These are phyloP conservation scores for Rhododendron ovatum DNA, from an alignment of 148 eudicot genomes.

Conservation along the genomic window DNA sequence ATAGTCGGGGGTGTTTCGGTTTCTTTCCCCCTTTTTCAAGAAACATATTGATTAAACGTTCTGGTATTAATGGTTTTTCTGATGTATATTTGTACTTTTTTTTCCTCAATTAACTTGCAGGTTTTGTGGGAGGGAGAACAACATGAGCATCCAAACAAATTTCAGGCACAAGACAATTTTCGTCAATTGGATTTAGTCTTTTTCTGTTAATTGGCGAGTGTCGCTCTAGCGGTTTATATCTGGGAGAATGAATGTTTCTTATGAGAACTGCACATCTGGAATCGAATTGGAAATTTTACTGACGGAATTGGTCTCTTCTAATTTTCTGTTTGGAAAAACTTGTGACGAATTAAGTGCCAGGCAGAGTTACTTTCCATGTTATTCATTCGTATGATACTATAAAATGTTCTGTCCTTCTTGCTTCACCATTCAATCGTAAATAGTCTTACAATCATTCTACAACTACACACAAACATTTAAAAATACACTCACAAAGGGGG, in stretches of 20 bases:
- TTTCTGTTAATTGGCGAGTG: not conserved
- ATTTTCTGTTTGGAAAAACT: not conserved
- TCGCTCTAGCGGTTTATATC: not conserved
- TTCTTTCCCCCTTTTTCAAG: not conserved
- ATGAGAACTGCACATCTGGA: not conserved
- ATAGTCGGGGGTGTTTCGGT: not conserved
- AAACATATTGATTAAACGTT: not conserved
- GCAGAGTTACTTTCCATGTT: not conserved
- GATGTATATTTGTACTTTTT: not conserved
- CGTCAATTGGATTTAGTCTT: not conserved
- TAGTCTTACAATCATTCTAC: not conserved
- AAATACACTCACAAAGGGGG: no score
- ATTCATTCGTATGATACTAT: no score
- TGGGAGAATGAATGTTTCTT: not conserved
- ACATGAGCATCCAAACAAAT: not conserved
- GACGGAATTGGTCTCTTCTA: not conserved
- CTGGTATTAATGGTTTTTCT: not conserved
- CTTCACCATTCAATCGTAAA: no score
- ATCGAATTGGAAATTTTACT: not conserved
- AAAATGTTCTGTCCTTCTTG: no score
- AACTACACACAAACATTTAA: no score
- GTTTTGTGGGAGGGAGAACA: constrained; percentile 5
- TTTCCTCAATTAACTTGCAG: not conserved
- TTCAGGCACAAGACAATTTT: constrained; percentile 3
- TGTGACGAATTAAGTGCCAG: not conserved